Percentiles rank a stretch among this genome's conserved stretches.
phyloP scores from a whole-genome alignment of 129 eudicot genomes.

The Scalesia atractyloides region DNA sequence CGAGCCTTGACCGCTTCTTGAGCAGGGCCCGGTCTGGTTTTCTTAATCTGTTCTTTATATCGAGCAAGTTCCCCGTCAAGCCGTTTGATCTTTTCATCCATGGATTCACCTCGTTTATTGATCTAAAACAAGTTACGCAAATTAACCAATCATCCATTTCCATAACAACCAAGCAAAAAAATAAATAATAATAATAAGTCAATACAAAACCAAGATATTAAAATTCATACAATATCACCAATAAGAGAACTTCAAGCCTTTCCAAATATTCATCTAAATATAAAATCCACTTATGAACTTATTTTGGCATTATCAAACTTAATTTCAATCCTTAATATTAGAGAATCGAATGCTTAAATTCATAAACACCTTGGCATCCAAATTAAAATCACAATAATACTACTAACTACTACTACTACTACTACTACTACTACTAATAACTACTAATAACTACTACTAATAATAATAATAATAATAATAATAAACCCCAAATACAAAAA shows the following conservation, averaged over 20 bases:
- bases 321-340: constrained; percentile 7
- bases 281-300: background rate
- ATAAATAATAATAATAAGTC: background rate
- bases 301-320: background rate
- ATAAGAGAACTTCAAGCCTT: background rate
- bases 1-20: constrained; percentile 93
- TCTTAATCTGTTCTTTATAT: constrained; percentile 75
- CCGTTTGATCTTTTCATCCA: constrained; percentile 87
- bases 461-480: no score
- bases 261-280: background rate
- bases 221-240: background rate
- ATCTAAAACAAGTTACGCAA: constrained; percentile 45
- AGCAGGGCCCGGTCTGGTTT: constrained; percentile 93
- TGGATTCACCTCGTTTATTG: constrained; percentile 81
- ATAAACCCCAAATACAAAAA: no score
- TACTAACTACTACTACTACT: no score
- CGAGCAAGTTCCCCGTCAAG: constrained; percentile 85
- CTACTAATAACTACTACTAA: no score
- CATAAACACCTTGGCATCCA: constrained; percentile 14
- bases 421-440: no score
- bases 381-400: constrained; percentile 2
- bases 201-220: background rate
- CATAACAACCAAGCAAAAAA: background rate
- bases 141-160: constrained; percentile 8
- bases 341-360: background rate